phyloP scores from a whole-genome alignment of 192 early-diverging fungal genomes.

The Podochytrium sp. region DNA sequence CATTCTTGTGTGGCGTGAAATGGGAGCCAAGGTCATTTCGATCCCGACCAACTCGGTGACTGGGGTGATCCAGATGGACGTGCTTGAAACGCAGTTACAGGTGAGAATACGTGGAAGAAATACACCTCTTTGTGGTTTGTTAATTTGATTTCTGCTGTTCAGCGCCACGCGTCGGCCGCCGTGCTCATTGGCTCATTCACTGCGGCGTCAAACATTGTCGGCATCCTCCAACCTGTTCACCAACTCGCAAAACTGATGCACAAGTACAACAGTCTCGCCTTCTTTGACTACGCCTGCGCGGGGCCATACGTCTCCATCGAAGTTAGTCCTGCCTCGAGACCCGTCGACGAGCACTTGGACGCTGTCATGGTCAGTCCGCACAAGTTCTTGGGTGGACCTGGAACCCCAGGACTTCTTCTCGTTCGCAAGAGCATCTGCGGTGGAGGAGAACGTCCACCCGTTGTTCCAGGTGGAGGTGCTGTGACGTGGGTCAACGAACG shows the following conservation, averaged over 20 bases:
- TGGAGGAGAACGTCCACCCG: constrained; percentile 29
- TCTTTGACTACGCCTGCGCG: constrained; percentile 48
- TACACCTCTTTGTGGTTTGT: not conserved
- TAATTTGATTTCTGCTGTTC: constrained; percentile 2
- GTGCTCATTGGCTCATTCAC: constrained; percentile 44
- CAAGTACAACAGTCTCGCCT: constrained; percentile 39
- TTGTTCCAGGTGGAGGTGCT: constrained; percentile 45
- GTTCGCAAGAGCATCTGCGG: constrained; percentile 33
- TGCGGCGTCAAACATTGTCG: constrained; percentile 51
- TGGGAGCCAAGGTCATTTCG: constrained; percentile 41
- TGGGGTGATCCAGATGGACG: constrained; percentile 28
- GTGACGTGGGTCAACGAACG: constrained; percentile 42
- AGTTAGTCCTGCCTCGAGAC: not conserved
- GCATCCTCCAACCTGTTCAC: constrained; percentile 26
- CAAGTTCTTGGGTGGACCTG: constrained; percentile 53
- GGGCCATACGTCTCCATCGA: constrained; percentile 33
- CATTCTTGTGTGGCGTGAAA: constrained; percentile 48
- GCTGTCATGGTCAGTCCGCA: constrained; percentile 48
- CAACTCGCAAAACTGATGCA: constrained; percentile 42
- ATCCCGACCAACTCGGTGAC: constrained; percentile 12
- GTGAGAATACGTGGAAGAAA: not conserved
- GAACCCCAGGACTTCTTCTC: constrained; percentile 44
- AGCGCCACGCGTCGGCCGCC: not conserved
- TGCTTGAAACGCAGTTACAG: constrained; percentile 17
- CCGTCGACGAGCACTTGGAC: constrained; percentile 17